These are phyloP conservation scores for Magnusiomyces paraingens DNA, from an alignment of 1,139 yeast genomes.

Conservation along the genomic window DNA sequence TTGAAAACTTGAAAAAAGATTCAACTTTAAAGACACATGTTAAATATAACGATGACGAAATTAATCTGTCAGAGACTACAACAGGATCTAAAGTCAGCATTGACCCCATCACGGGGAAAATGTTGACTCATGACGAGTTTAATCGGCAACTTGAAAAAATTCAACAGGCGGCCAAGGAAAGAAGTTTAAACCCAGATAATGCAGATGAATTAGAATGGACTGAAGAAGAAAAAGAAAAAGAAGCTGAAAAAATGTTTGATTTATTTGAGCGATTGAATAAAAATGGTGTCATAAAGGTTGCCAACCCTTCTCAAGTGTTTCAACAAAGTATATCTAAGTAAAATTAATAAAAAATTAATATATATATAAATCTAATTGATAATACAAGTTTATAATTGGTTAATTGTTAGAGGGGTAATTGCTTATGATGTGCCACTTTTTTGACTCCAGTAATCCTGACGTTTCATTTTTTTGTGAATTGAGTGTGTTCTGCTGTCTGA, in stretches of 20 bases:
- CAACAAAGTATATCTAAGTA: neutral
- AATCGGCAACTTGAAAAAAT: slow-evolving; percentile 7
- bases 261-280: slow-evolving; percentile 46
- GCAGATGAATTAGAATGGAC: slow-evolving; percentile 25
- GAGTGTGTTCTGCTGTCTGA: neutral
- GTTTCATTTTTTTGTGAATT: neutral
- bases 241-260: slow-evolving; percentile 47
- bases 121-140: slow-evolving; percentile 3
- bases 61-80: too few relatives aligned
- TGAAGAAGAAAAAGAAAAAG: slow-evolving; percentile 48
- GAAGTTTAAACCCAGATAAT: neutral
- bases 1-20: too few relatives aligned
- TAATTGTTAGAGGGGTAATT: neutral
- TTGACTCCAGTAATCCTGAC: slow-evolving; percentile 9
- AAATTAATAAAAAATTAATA: neutral
- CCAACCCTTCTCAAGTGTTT: slow-evolving; percentile 31
- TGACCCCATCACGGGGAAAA: slow-evolving; percentile 30
- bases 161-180: slow-evolving; percentile 1
- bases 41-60: too few relatives aligned
- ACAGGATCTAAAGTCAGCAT: too few relatives aligned
- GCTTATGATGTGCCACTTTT: slow-evolving; percentile 3
- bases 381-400: neutral
- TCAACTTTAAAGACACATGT: too few relatives aligned
- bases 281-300: slow-evolving; percentile 42
- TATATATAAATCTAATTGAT: neutral